Percentiles rank a stretch among this genome's conserved stretches.
phyloP scores from a whole-genome alignment of 2,329 filamentous ascomycete species.

The Xylariaceae sp. region DNA sequence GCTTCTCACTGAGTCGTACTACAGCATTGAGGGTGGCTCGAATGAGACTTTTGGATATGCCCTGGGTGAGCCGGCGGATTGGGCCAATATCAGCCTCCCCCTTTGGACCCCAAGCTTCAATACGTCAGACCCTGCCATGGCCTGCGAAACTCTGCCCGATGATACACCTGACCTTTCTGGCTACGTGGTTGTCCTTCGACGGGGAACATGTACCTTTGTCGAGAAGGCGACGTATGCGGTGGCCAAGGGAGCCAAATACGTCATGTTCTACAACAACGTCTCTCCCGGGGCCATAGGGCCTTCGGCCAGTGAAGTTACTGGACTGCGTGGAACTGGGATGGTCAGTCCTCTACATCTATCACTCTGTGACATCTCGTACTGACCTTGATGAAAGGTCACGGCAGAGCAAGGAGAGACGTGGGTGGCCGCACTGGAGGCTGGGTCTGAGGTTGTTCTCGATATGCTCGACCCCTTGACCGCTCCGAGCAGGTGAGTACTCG shows the following conservation, averaged over 20 bases:
- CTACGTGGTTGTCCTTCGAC: constrained; percentile 55
- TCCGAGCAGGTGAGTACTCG: constrained; percentile 20
- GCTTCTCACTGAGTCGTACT: constrained; percentile 39
- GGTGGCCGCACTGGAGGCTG: constrained; percentile 38
- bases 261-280: constrained; percentile 59
- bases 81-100: constrained; percentile 42
- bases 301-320: constrained; percentile 18
- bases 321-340: constrained; percentile 22
- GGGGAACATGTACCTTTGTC: constrained; percentile 53
- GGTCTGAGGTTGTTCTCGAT: constrained; percentile 38
- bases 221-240: constrained; percentile 50
- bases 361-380: constrained; percentile 2
- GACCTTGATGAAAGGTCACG: constrained; percentile 22
- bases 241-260: constrained; percentile 53
- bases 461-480: constrained; percentile 39
- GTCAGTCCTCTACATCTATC: constrained; percentile 4
- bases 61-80: constrained; percentile 36
- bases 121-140: constrained; percentile 42
- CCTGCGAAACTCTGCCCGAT: constrained; percentile 47
- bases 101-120: constrained; percentile 48
- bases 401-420: constrained; percentile 38
- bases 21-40: constrained; percentile 32
- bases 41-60: constrained; percentile 38
- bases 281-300: constrained; percentile 31
- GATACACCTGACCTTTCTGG: constrained; percentile 53